Percentiles rank a stretch among this genome's conserved stretches.
These are phyloP conservation scores for Neurospora sp. DNA, from an alignment of 495 filamentous ascomycete species.

Conservation along the genomic window DNA sequence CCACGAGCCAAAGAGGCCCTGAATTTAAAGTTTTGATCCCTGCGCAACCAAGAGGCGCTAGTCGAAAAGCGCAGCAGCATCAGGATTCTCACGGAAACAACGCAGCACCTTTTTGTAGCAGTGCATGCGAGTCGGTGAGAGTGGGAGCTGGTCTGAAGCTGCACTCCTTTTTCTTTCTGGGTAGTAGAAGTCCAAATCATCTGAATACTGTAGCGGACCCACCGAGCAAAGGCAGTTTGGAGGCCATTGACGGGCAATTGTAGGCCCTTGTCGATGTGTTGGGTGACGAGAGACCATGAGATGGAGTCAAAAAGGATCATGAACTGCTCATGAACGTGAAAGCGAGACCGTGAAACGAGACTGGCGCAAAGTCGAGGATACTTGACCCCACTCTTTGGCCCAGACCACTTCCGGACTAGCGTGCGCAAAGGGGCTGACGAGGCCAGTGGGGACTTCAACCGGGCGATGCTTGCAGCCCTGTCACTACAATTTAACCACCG, in stretches of 20 bases:
- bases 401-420: not conserved
- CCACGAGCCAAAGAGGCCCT: not conserved
- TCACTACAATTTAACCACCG: not conserved
- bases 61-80: not conserved
- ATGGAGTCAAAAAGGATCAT: not conserved
- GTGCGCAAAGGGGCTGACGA: not conserved
- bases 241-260: not conserved
- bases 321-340: not conserved
- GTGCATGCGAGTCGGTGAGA: not conserved
- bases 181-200: not conserved
- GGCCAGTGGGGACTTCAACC: not conserved
- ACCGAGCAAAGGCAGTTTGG: not conserved
- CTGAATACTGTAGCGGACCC: not conserved
- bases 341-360: not conserved
- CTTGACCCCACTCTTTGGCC: not conserved
- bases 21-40: slow-evolving; percentile 6
- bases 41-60: not conserved
- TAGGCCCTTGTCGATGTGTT: not conserved
- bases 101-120: not conserved
- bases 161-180: not conserved
- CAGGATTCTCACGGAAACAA: not conserved
- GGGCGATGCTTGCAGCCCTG: not conserved
- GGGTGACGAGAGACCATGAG: not conserved
- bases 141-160: not conserved
- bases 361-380: not conserved